phyloP scores from a whole-genome alignment of 1,284 basidiomycete species.

The Apiotrichum mycotoxinovorans region DNA sequence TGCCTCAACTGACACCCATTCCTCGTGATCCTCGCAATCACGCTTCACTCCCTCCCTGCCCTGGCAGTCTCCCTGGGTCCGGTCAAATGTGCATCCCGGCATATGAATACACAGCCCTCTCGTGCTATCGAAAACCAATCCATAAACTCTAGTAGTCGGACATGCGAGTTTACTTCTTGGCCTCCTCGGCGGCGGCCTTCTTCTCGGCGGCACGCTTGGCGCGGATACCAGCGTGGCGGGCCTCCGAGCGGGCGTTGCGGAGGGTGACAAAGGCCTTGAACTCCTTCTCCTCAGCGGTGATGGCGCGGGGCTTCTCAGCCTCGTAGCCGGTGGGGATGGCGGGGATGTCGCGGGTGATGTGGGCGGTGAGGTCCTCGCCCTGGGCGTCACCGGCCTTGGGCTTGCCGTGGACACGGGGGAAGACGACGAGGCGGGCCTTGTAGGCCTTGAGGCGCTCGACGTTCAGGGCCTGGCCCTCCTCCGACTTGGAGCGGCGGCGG shows the following conservation, averaged over 20 bases:
- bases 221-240: slow-evolving; percentile 82
- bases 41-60: background rate
- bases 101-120: slow-evolving; percentile 26
- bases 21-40: background rate
- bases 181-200: slow-evolving; percentile 49
- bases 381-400: slow-evolving; percentile 91
- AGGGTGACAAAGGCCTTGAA: slow-evolving; percentile 86
- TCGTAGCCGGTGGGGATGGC: slow-evolving; percentile 66
- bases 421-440: slow-evolving; percentile 73
- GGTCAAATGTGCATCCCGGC: slow-evolving; percentile 27
- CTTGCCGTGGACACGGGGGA: slow-evolving; percentile 94
- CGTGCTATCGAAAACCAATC: slow-evolving; percentile 17
- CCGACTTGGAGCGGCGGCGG: slow-evolving; percentile 92
- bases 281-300: slow-evolving; percentile 85
- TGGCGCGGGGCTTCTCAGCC: slow-evolving; percentile 86
- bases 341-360: slow-evolving; percentile 68
- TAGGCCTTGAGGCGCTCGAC: slow-evolving; percentile 93
- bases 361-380: slow-evolving; percentile 79
- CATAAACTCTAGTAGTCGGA: slow-evolving; percentile 6
- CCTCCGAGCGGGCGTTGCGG: slow-evolving; percentile 77
- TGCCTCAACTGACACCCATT: too few relatives aligned
- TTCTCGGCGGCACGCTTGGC: slow-evolving; percentile 59
- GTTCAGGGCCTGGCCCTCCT: slow-evolving; percentile 95
- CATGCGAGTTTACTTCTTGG: slow-evolving; percentile 34
- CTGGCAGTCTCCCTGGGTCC: slow-evolving; percentile 5